phyloP scores from a whole-genome alignment of 495 filamentous ascomycete species.

The Podospora sp. region DNA sequence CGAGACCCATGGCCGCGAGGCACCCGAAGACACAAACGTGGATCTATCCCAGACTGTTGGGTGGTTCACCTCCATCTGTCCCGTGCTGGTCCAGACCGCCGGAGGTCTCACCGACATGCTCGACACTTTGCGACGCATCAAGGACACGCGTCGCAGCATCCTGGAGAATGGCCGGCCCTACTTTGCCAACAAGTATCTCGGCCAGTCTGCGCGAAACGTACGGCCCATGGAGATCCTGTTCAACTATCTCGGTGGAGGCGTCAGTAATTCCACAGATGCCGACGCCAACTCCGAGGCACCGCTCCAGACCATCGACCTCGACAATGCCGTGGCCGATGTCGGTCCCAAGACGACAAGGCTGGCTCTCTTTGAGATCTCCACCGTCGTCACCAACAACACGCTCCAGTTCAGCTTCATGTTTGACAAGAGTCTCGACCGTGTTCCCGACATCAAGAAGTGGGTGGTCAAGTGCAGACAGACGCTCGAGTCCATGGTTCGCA shows the following conservation, averaged over 20 bases:
- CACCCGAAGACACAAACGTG: constrained; percentile 48
- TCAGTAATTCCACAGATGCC: constrained; percentile 54
- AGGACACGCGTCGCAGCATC: constrained; percentile 32
- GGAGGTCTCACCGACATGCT: constrained; percentile 20
- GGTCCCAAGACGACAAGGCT: constrained; percentile 47
- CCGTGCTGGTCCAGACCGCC: constrained; percentile 36
- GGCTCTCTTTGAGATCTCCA: constrained; percentile 57
- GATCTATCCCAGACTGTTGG: constrained; percentile 63
- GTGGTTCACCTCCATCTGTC: constrained; percentile 64
- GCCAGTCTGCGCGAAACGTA: constrained; percentile 32
- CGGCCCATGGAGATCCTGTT: constrained; percentile 59
- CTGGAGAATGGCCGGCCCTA: constrained; percentile 29
- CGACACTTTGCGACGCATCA: constrained; percentile 26
- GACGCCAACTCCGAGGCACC: constrained; percentile 26
- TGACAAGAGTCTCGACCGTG: constrained; percentile 37
- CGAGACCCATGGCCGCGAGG: constrained; percentile 61
- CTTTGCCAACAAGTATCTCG: constrained; percentile 44
- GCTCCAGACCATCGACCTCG: constrained; percentile 21
- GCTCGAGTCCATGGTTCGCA: constrained; percentile 19
- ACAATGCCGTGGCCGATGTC: constrained; percentile 49
- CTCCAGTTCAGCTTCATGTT: constrained; percentile 42
- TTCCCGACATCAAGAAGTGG: constrained; percentile 24
- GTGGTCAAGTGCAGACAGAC: constrained; percentile 19
- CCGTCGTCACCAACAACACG: constrained; percentile 21
- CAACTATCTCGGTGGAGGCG: constrained; percentile 55